These are phyloP conservation scores for Astrothelium macrocarpum DNA, from an alignment of 495 filamentous ascomycete genomes.

Conservation along the genomic window DNA sequence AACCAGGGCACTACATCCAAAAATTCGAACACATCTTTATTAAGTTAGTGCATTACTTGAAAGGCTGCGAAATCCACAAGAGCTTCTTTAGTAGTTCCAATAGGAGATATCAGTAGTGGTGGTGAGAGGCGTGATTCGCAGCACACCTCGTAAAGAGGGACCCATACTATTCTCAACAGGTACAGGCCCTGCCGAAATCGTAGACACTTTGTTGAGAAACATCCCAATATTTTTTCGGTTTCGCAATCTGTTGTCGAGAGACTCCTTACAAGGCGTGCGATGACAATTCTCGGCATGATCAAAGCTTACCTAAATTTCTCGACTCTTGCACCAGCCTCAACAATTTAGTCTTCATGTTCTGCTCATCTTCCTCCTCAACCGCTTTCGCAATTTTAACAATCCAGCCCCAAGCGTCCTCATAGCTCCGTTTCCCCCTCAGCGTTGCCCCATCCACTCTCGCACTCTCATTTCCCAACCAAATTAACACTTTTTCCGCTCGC, in stretches of 20 bases:
- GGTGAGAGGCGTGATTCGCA: no score
- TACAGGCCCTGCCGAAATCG: no score
- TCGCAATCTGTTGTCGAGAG: no score
- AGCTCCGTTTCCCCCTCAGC: neutral
- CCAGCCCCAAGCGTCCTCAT: neutral
- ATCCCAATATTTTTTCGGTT: no score
- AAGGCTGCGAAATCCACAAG: neutral
- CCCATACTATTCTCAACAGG: no score
- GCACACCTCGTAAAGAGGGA: no score
- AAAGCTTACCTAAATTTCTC: neutral
- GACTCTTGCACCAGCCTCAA: neutral
- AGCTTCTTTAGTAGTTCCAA: neutral
- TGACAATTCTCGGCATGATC: neutral
- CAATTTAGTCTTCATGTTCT: neutral
- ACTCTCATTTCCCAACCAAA: slow-evolving; percentile 4
- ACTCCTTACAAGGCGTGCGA: no score
- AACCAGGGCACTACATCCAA: slow-evolving; percentile 4
- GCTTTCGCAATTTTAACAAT: neutral
- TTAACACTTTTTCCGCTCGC: neutral
- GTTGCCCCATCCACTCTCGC: neutral
- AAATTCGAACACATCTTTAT: slow-evolving; percentile 1
- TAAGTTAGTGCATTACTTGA: neutral
- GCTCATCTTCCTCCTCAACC: neutral
- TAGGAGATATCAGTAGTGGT: neutral
- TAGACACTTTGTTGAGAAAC: no score